A percentile compares a stretch with the other conserved stretches of the same genome.
phyloP scores from a whole-genome alignment of 2,329 filamentous ascomycete species.

The Fusarium sp. region DNA sequence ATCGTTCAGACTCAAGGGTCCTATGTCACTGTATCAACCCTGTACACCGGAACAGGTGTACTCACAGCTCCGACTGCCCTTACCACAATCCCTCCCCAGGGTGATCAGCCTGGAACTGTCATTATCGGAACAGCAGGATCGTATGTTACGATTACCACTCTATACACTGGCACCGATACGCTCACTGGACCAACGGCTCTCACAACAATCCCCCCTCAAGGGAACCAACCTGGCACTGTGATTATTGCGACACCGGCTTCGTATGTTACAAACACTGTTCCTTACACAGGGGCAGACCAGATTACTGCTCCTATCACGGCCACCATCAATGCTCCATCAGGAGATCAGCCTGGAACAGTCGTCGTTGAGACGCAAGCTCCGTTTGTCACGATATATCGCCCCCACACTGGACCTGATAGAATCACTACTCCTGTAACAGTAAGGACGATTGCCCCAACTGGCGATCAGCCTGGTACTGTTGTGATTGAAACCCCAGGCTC shows the following conservation, averaged over 20 bases:
- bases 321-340: conserved; percentile 16
- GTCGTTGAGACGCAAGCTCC: conserved; percentile 29
- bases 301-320: conserved; percentile 27
- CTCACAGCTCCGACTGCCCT: conserved; percentile 20
- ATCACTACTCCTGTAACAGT: conserved; percentile 28
- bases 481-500: conserved; percentile 31
- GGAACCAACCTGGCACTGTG: conserved; percentile 25
- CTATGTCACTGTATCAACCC: conserved; percentile 15
- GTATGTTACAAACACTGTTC: conserved; percentile 25
- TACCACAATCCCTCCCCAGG: conserved; percentile 18
- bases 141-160: conserved; percentile 16
- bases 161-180: conserved; percentile 13
- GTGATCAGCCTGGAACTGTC: conserved; percentile 24
- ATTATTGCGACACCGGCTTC: conserved; percentile 28
- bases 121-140: conserved; percentile 15
- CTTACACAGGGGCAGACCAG: conserved; percentile 22
- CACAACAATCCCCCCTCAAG: conserved; percentile 16
- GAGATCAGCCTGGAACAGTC: conserved; percentile 28
- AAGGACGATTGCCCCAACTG: conserved; percentile 23
- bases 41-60: conserved; percentile 18
- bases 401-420: conserved; percentile 19
- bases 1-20: conserved; percentile 14
- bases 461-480: conserved; percentile 28
- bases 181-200: conserved; percentile 18
- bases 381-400: conserved; percentile 25